phyloP scores from a whole-genome alignment of 2,329 filamentous ascomycete genomes.

The Blumeriella jaapii region DNA sequence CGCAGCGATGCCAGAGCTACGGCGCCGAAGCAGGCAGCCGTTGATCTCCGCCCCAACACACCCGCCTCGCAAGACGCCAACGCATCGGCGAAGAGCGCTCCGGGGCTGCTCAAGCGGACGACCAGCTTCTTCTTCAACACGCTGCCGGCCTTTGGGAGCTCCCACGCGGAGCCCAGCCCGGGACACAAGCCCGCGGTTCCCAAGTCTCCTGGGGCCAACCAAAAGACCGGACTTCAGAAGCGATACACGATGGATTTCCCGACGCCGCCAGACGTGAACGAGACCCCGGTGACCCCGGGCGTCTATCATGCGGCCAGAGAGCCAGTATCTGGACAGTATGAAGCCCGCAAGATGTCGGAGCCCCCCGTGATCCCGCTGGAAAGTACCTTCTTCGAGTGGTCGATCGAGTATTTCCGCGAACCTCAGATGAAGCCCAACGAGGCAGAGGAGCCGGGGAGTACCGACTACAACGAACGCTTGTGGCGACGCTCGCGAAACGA shows the following conservation, averaged over 20 bases:
- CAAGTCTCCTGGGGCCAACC: no score
- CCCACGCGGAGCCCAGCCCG: constrained; percentile 23
- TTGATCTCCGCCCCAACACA: constrained; percentile 23
- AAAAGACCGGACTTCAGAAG: no score
- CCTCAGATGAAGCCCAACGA: constrained; percentile 97
- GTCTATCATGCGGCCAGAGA: constrained; percentile 66
- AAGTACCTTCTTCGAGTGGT: constrained; percentile 88
- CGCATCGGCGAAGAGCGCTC: constrained; percentile 38
- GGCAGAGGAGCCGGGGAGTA: constrained; percentile 89
- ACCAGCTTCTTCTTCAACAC: constrained; percentile 47
- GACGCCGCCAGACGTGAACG: constrained; percentile 62
- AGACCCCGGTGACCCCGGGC: constrained; percentile 52
- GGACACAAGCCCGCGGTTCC: no score
- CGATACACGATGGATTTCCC: constrained; percentile 41
- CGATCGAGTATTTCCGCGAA: constrained; percentile 93
- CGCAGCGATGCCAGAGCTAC: constrained; percentile 37
- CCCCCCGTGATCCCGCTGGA: constrained; percentile 59
- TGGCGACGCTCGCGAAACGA: constrained; percentile 93
- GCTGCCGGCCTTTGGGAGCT: constrained; percentile 36
- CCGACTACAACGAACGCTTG: constrained; percentile 88
- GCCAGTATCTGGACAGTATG: constrained; percentile 68
- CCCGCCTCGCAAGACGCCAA: constrained; percentile 21
- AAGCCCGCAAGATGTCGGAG: constrained; percentile 46
- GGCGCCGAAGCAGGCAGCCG: constrained; percentile 23
- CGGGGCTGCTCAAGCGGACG: constrained; percentile 49